These are phyloP conservation scores for Zangia roseola DNA, from an alignment of 768 basidiomycete species.

Conservation along the genomic window DNA sequence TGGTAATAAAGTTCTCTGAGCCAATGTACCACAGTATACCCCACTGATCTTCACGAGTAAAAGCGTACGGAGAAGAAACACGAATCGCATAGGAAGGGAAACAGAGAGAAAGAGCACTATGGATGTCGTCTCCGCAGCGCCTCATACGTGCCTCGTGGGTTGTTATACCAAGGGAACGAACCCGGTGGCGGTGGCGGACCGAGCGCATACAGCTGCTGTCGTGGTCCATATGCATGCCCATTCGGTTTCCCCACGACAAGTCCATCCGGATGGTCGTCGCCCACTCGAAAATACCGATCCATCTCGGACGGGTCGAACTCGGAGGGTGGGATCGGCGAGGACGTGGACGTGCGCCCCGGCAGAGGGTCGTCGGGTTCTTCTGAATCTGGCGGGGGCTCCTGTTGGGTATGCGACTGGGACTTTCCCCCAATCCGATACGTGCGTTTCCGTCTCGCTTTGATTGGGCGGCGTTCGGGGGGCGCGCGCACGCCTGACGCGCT, in stretches of 20 bases:
- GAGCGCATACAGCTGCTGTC: background rate
- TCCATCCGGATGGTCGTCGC: constrained; percentile 23
- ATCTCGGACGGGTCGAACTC: constrained; percentile 72
- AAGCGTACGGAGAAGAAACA: background rate
- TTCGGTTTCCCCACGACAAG: background rate
- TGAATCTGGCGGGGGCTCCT: background rate
- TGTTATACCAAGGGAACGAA: background rate
- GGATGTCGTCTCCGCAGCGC: constrained; percentile 10
- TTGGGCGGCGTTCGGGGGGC: constrained; percentile 47
- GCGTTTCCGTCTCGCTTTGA: constrained; percentile 77
- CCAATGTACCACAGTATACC: too few species aligned
- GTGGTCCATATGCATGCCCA: background rate
- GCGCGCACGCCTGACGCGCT: constrained; percentile 34
- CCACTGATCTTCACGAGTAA: background rate
- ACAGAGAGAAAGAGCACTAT: background rate
- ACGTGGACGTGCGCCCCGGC: constrained; percentile 18
- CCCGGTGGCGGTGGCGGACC: background rate
- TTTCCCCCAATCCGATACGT: constrained; percentile 56
- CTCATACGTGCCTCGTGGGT: constrained; percentile 3
- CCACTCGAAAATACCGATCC: constrained; percentile 66
- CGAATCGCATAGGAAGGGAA: background rate
- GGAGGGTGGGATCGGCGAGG: constrained; percentile 40
- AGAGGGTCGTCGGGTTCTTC: constrained; percentile 3
- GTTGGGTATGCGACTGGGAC: constrained; percentile 1
- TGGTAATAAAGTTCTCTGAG: too few species aligned